A percentile compares a stretch with the other conserved stretches of the same genome.
phyloP scores from a whole-genome alignment of 805 yeast species.

The Saccharomyces paradoxus region DNA sequence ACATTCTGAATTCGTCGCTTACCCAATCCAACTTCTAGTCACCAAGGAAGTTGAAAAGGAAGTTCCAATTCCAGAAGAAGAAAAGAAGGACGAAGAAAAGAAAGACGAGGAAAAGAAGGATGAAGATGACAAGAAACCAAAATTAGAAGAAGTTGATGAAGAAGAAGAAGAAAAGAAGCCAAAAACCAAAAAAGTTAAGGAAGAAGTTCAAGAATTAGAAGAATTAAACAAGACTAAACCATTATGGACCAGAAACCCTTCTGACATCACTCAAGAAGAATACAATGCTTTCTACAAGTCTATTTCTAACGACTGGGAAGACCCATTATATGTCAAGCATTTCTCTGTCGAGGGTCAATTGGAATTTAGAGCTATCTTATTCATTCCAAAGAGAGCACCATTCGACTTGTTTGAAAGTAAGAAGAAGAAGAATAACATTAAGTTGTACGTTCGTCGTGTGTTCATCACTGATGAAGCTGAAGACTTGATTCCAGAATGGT shows the following conservation, averaged over 20 bases:
- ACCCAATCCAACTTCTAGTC: slow-evolving; percentile 97
- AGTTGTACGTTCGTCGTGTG: slow-evolving; percentile 97
- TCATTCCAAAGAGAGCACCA: slow-evolving; percentile 98
- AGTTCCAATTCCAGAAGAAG: slow-evolving; percentile 72
- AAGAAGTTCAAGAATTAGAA: slow-evolving; percentile 89
- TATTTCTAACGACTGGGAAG: slow-evolving; percentile 99
- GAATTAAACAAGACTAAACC: slow-evolving; percentile 99
- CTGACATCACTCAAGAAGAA: slow-evolving; percentile 95
- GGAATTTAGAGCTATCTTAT: slow-evolving; percentile 96
- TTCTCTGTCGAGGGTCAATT: slow-evolving; percentile 99
- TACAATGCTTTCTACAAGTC: slow-evolving; percentile 99
- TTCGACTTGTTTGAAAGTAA: slow-evolving; percentile 95
- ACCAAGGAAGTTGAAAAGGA: slow-evolving; percentile 99
- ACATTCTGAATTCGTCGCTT: slow-evolving; percentile 98
- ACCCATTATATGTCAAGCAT: slow-evolving; percentile 98
- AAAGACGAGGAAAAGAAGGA: slow-evolving; percentile 39
- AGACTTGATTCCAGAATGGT: slow-evolving; percentile 98
- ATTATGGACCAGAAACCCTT: slow-evolving; percentile 97
- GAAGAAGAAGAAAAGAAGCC: slow-evolving; percentile 56
- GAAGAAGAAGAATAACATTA: slow-evolving; percentile 98
- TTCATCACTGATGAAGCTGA: slow-evolving; percentile 99
- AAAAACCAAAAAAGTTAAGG: slow-evolving; percentile 85
- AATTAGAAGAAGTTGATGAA: slow-evolving; percentile 67
- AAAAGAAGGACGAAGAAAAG: slow-evolving; percentile 26
- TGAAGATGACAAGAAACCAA: slow-evolving; percentile 61